Evolutionary conservation across 1,139 yeast genomes (phyloP).

Genomic region (Debaryomyces subglobosus): DNA sequence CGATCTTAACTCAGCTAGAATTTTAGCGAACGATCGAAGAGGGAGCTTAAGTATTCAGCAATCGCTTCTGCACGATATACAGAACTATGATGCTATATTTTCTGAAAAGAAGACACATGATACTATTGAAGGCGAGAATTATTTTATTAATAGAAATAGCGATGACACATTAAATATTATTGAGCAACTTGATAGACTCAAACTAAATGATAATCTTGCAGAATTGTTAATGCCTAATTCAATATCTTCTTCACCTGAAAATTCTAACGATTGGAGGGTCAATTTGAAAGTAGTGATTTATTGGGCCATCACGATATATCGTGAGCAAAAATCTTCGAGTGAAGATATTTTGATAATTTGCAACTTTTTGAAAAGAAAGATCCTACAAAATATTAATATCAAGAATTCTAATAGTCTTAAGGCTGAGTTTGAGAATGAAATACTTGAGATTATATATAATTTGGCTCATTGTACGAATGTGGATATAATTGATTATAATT

Average conservation of each 20-base stretch:
- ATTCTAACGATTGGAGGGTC: slow-evolving; percentile 39
- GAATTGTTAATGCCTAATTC: slow-evolving; percentile 30
- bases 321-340: slow-evolving; percentile 31
- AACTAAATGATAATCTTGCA: slow-evolving; percentile 35
- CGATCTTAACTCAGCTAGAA: slow-evolving; percentile 15
- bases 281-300: slow-evolving; percentile 41
- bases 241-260: slow-evolving; percentile 5
- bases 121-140: neutral
- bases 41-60: neutral
- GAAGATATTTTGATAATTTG: slow-evolving; percentile 42
- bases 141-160: slow-evolving; percentile 29
- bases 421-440: slow-evolving; percentile 51
- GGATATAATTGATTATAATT: slow-evolving; percentile 29
- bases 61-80: neutral
- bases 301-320: slow-evolving; percentile 53
- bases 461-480: slow-evolving; percentile 37
- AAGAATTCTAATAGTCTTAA: slow-evolving; percentile 31
- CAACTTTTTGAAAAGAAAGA: slow-evolving; percentile 40
- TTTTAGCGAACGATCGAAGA: slow-evolving; percentile 9
- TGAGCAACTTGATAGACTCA: slow-evolving; percentile 36
- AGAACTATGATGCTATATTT: neutral
- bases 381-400: slow-evolving; percentile 26
- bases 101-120: neutral
- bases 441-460: slow-evolving; percentile 53
- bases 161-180: slow-evolving; percentile 39